Evolutionary conservation across 192 early-diverging fungal species (phyloP), one percentile per base, ranked within the genome.

Genomic region (Phlyctochytrium arcticum): DNA sequence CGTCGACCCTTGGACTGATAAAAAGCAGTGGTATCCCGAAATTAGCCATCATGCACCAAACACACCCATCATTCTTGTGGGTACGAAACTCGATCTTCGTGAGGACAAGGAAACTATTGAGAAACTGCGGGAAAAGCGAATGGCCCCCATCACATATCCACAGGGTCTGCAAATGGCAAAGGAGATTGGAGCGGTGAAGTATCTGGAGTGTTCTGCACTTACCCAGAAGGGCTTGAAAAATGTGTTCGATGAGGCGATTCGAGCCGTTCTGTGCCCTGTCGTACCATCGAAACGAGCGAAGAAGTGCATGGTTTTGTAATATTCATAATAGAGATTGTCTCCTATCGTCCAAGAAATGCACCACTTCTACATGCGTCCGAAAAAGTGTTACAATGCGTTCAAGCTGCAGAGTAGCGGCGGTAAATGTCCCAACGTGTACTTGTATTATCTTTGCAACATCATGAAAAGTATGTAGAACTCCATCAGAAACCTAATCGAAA

Each of bases 231-330:
- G 95, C 29, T 72, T 98, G 61, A 97, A 98, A 85, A 94, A 90
- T 68, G 94, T 98, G 17, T 98, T 98, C 87, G 96, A 98, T 72
- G 93, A 96, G 63, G 96, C 96, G 21, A 98, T 96, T 68, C 87
- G 94, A 48, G 93, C 94, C 5, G 96, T 95, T 17, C 81, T 98
- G 53, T 68, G 66, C 27, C 92, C 92, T 12, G 73, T 88, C 6
- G 77, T 80, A 54, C 81, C 80, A 17, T 75, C 63, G 53, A 89
- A 82, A 75, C 80, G 80, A 68, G 74, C 64, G 48, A 90, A 86
- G 81, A 87, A 85, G 69, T 94, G 92, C 72, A 54, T 79, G 33
- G 79, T 94, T 67, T 76, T 94, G 75, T 92, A 87, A 83, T n/a
- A n/a, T n/a, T n/a, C n/a, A n/a, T n/a, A n/a, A n/a, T n/a, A n/a